Percentiles rank a stretch among this genome's conserved stretches.
These are phyloP conservation scores for Nemania diffusa DNA, from an alignment of 2,329 filamentous ascomycete genomes.

Conservation along the genomic window DNA sequence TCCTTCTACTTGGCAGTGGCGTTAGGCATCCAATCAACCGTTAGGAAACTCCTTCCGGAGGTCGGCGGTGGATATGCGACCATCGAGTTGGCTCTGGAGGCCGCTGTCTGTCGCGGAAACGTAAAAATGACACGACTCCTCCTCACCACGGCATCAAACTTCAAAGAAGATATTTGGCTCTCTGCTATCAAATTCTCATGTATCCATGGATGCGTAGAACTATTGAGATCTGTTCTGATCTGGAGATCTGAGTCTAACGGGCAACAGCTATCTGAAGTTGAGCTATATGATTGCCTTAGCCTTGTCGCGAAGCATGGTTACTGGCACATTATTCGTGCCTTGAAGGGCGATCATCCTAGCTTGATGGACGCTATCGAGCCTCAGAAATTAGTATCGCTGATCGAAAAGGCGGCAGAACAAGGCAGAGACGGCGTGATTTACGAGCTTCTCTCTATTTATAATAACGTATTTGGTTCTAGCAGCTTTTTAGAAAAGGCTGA, in stretches of 20 bases:
- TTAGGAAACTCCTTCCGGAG: not conserved
- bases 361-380: not conserved
- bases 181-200: not conserved
- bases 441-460: not conserved
- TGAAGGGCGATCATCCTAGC: not conserved
- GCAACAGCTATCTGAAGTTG: not conserved
- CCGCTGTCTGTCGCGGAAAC: not conserved
- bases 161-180: not conserved
- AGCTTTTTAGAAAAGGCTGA: not conserved
- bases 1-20: not conserved
- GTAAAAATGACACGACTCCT: not conserved
- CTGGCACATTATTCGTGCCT: constrained; percentile 6
- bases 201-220: not conserved
- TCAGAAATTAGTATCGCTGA: not conserved
- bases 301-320: not conserved
- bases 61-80: not conserved
- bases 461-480: not conserved
- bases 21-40: not conserved
- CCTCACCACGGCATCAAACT: not conserved
- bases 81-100: not conserved
- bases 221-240: not conserved
- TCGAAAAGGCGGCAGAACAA: not conserved
- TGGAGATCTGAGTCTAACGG: not conserved
- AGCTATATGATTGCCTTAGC: not conserved
- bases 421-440: constrained; percentile 4